These are phyloP conservation scores for Sphaerobolus stellatus DNA, from an alignment of 1,284 basidiomycete species.

Conservation along the genomic window DNA sequence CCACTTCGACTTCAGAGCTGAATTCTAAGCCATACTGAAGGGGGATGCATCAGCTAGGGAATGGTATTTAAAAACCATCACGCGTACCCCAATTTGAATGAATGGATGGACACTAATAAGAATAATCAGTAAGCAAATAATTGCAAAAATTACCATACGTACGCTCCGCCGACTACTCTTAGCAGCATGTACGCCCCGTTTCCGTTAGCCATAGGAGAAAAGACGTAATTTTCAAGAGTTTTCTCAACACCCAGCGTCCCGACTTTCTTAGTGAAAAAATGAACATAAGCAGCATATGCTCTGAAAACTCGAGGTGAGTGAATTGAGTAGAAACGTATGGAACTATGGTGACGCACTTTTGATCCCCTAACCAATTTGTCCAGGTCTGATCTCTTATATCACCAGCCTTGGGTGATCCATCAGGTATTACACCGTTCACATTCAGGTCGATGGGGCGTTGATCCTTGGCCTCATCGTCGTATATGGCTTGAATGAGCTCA, in stretches of 20 bases:
- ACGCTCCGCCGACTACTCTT: conserved; percentile 57
- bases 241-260: conserved; percentile 40
- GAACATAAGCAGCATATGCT: conserved; percentile 52
- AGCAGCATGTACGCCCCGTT: conserved; percentile 52
- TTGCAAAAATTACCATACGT: conserved; percentile 26
- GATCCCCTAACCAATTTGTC: conserved; percentile 53
- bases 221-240: conserved; percentile 54
- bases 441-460: conserved; percentile 48
- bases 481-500: conserved; percentile 52
- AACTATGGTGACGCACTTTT: conserved; percentile 40
- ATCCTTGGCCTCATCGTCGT: conserved; percentile 39
- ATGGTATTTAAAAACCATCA: neutral
- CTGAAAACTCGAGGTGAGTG: conserved; percentile 32
- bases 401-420: conserved; percentile 33
- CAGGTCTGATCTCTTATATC: conserved; percentile 50
- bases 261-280: conserved; percentile 56
- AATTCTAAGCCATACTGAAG: conserved; percentile 61
- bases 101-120: conserved; percentile 54
- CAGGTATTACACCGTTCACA: conserved; percentile 32
- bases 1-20: conserved; percentile 50
- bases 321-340: neutral
- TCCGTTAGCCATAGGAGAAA: conserved; percentile 48
- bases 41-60: neutral
- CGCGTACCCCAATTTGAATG: conserved; percentile 62
- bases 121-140: neutral